Percentiles rank a stretch among this genome's conserved stretches.
Conservation (phyloP, 1,284 basidiomycete species). For the Volvariella surrecta region DNA sequence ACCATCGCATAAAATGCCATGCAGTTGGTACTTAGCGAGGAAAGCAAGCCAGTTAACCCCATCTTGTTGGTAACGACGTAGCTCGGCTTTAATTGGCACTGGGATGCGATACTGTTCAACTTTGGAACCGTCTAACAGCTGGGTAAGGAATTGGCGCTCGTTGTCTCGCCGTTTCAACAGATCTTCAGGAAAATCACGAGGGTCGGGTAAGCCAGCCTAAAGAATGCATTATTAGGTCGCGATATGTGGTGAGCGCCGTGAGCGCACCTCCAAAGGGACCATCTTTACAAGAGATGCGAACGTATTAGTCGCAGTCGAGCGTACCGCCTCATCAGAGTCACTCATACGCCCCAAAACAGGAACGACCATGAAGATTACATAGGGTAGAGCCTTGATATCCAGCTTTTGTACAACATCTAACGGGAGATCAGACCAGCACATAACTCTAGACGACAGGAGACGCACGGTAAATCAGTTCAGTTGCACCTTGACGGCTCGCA, state of each 20-base stretch:
- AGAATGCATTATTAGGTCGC: constrained; percentile 5
- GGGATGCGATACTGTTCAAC: constrained; percentile 90
- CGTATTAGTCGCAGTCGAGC: constrained; percentile 90
- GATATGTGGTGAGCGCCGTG: neutral
- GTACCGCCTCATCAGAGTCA: constrained; percentile 86
- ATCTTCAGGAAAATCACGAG: constrained; percentile 86
- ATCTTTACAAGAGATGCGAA: constrained; percentile 99
- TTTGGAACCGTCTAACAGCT: constrained; percentile 91
- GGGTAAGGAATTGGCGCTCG: constrained; percentile 89
- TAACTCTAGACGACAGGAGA: constrained; percentile 12
- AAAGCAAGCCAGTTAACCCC: constrained; percentile 99
- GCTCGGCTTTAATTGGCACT: constrained; percentile 85
- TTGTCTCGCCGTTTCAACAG: constrained; percentile 82
- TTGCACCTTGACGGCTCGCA: constrained; percentile 81
- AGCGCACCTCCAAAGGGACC: constrained; percentile 85
- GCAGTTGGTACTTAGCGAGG: constrained; percentile 93
- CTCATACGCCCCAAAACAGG: constrained; percentile 98
- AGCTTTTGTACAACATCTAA: constrained; percentile 87
- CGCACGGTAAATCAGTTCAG: constrained; percentile 88
- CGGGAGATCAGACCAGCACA: constrained; percentile 7
- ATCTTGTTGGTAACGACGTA: constrained; percentile 97
- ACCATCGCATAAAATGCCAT: constrained; percentile 98
- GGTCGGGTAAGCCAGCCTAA: constrained; percentile 91
- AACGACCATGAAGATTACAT: constrained; percentile 95
- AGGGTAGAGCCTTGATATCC: constrained; percentile 93